A percentile compares a stretch with the other conserved stretches of the same genome.
phyloP scores from a whole-genome alignment of 176 grass and related monocot species.

The sorghum (Sorghum bicolor) region DNA sequence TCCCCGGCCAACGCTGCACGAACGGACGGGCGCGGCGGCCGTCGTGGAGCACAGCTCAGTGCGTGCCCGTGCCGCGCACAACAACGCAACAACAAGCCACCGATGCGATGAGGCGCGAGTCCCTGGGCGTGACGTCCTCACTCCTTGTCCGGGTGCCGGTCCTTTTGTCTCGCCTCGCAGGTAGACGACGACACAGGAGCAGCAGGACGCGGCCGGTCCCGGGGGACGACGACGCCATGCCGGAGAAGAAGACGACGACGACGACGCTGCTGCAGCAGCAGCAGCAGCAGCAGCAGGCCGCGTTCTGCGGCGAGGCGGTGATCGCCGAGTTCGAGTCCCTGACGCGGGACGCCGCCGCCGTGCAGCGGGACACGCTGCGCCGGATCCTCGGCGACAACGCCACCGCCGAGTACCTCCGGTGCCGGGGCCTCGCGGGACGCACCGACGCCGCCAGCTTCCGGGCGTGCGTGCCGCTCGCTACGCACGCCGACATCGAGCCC shows the following conservation, averaged over 20 bases:
- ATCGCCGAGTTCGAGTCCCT: slow-evolving; percentile 69
- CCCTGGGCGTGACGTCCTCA: background rate
- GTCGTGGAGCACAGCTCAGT: background rate
- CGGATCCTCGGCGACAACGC: slow-evolving; percentile 67
- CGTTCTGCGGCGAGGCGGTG: slow-evolving; percentile 50
- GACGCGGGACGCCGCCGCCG: slow-evolving; percentile 51
- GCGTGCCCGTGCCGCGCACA: no score
- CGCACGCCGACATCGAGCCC: slow-evolving; percentile 61
- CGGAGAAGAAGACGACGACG: background rate
- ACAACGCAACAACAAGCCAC: no score
- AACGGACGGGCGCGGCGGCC: background rate
- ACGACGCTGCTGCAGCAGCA: no score
- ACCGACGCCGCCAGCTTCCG: slow-evolving; percentile 65
- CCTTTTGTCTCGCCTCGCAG: background rate
- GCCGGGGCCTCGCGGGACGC: slow-evolving; percentile 51
- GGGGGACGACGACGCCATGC: background rate
- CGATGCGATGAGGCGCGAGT: background rate
- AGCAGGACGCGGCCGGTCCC: background rate
- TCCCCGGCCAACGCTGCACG: no score
- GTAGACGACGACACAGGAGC: background rate
- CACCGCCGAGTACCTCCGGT: slow-evolving; percentile 52
- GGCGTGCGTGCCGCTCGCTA: slow-evolving; percentile 55
- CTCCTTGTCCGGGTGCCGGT: background rate
- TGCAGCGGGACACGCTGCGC: slow-evolving; percentile 50
- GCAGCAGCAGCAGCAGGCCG: no score